phyloP scores from a whole-genome alignment of 495 filamentous ascomycete species.

The Jackrogersella minutella region DNA sequence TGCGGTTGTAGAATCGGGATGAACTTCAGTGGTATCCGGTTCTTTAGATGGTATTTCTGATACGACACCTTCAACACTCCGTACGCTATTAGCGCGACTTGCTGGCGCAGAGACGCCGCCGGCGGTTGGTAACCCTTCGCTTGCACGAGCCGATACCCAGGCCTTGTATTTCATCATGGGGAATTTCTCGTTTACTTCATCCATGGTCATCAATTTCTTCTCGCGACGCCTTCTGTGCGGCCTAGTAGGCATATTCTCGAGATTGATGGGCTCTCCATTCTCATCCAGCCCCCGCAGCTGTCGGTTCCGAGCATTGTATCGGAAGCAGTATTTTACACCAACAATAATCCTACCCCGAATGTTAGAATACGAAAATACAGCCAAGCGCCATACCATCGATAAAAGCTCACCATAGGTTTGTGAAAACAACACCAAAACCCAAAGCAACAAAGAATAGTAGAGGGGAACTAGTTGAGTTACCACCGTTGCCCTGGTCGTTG shows the following conservation, averaged over 20 bases:
- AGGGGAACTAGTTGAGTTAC: conserved; percentile 78
- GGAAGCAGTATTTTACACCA: conserved; percentile 98
- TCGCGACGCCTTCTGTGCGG: conserved; percentile 84
- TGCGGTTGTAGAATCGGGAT: neutral
- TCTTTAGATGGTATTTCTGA: conserved; percentile 53
- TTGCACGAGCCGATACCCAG: conserved; percentile 85
- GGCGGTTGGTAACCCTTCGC: conserved; percentile 80
- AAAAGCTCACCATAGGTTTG: conserved; percentile 86
- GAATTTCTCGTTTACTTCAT: conserved; percentile 97
- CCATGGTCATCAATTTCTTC: conserved; percentile 98
- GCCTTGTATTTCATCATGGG: conserved; percentile 94
- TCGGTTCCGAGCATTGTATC: conserved; percentile 95
- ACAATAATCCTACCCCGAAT: conserved; percentile 87
- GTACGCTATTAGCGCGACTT: conserved; percentile 73
- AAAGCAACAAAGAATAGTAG: conserved; percentile 96
- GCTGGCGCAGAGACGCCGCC: conserved; percentile 84
- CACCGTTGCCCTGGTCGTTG: conserved; percentile 25
- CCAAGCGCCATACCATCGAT: conserved; percentile 5
- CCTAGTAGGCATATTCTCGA: conserved; percentile 76
- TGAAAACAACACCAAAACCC: conserved; percentile 98
- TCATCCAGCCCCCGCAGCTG: conserved; percentile 74
- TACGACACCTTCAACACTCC: conserved; percentile 64
- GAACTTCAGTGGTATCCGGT: conserved; percentile 33
- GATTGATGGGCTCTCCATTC: conserved; percentile 86
- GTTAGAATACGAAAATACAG: conserved; percentile 41